phyloP scores from a whole-genome alignment of 192 early-diverging fungal genomes.

The Entomortierella chlamydospora region DNA sequence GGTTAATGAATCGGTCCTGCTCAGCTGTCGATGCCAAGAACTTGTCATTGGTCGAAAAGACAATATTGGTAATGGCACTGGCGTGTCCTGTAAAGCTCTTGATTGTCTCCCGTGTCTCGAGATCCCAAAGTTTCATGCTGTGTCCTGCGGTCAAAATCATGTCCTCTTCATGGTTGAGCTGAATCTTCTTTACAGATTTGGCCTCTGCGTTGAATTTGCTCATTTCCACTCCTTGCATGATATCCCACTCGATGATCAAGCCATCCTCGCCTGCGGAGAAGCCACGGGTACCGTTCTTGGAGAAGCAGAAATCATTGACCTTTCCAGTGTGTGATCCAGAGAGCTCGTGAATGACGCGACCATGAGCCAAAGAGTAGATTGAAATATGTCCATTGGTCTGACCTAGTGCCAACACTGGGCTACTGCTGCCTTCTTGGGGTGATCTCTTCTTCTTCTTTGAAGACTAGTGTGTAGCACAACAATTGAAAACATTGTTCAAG shows the following conservation, averaged over 20 bases:
- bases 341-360: constrained; percentile 55
- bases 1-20: constrained; percentile 66
- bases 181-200: constrained; percentile 59
- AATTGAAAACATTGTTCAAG: no score
- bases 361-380: constrained; percentile 64
- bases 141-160: constrained; percentile 66
- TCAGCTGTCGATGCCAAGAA: constrained; percentile 60
- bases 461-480: background rate
- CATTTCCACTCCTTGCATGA: constrained; percentile 58
- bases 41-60: constrained; percentile 62
- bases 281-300: constrained; percentile 55
- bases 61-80: constrained; percentile 58
- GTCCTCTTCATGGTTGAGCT: constrained; percentile 61
- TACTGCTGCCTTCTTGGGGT: constrained; percentile 10
- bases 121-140: constrained; percentile 67
- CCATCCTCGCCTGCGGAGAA: constrained; percentile 64
- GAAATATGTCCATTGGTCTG: constrained; percentile 60
- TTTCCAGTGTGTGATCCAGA: constrained; percentile 59
- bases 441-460: constrained; percentile 56
- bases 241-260: constrained; percentile 65
- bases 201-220: constrained; percentile 66
- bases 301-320: constrained; percentile 63
- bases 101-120: constrained; percentile 53
- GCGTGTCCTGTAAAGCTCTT: constrained; percentile 69
- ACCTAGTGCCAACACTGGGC: constrained; percentile 62